Evolutionary conservation across 106 monocot genomes (phyloP).

Genomic region (Alisma plantagoaquatica): DNA sequence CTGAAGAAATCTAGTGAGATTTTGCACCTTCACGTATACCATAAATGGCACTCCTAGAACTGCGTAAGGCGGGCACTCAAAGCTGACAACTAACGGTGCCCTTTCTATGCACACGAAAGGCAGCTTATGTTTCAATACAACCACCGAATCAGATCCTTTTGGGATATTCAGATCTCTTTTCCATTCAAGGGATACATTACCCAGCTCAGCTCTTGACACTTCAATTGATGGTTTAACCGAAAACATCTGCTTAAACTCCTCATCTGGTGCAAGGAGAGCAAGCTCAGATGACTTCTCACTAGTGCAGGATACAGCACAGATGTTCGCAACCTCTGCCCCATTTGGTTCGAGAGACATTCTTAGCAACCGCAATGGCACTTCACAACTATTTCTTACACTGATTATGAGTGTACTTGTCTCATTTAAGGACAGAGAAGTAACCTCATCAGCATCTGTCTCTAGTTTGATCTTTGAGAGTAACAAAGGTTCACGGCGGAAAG

Average conservation of each 20-base stretch:
- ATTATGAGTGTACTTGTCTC: constrained; percentile 60
- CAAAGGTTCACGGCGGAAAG: constrained; percentile 74
- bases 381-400: constrained; percentile 64
- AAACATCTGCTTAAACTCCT: constrained; percentile 75
- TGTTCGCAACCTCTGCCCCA: constrained; percentile 7
- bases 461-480: constrained; percentile 50
- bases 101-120: constrained; percentile 55
- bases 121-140: constrained; percentile 45
- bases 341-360: constrained; percentile 45
- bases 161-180: constrained; percentile 23
- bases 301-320: constrained; percentile 26
- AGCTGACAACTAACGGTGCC: constrained; percentile 54
- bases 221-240: constrained; percentile 40
- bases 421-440: constrained; percentile 37
- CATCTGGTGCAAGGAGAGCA: constrained; percentile 46
- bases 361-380: constrained; percentile 55
- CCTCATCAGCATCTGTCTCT: constrained; percentile 19
- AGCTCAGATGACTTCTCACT: constrained; percentile 17
- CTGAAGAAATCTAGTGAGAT: constrained; percentile 72
- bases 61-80: constrained; percentile 78
- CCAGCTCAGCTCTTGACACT: constrained; percentile 33
- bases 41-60: constrained; percentile 70
- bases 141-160: constrained; percentile 8
- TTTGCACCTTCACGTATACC: constrained; percentile 47
- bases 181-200: constrained; percentile 51